Percentiles rank a stretch among this genome's conserved stretches.
Conservation (phyloP, 345 rosid species). For the Garcia nutans region DNA sequence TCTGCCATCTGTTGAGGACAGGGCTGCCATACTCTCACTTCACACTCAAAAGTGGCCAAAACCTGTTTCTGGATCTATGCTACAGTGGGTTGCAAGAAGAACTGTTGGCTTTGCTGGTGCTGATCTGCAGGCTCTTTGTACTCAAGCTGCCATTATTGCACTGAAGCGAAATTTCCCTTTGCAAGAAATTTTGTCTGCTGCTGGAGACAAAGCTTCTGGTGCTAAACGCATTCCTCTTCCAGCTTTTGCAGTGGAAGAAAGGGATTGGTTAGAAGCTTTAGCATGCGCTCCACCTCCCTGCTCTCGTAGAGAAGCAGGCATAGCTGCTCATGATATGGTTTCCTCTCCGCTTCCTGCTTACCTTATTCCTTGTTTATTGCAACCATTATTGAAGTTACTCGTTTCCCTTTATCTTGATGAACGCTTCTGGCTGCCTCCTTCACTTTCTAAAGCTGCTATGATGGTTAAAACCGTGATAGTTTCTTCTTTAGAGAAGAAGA, state of each 20-base stretch:
- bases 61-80: constrained; percentile 76
- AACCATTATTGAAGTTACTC: constrained; percentile 66
- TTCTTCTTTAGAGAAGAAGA: constrained; percentile 54
- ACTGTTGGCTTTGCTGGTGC: constrained; percentile 98
- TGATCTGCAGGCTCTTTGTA: constrained; percentile 95
- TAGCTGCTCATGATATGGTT: constrained; percentile 70
- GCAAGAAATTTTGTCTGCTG: constrained; percentile 73
- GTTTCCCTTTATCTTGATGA: constrained; percentile 78
- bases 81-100: constrained; percentile 77
- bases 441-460: constrained; percentile 59
- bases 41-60: constrained; percentile 94
- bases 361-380: constrained; percentile 74
- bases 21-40: constrained; percentile 88
- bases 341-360: constrained; percentile 82
- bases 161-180: constrained; percentile 92
- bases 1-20: constrained; percentile 74
- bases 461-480: constrained; percentile 54
- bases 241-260: constrained; percentile 71
- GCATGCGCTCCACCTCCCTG: constrained; percentile 90
- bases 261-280: constrained; percentile 96
- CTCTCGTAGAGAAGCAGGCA: constrained; percentile 93
- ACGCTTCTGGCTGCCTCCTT: constrained; percentile 71
- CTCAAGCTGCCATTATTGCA: constrained; percentile 86
- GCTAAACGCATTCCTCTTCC: constrained; percentile 74
- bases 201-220: constrained; percentile 50